phyloP scores from a whole-genome alignment of 768 basidiomycete species.

The Podaxis mareebaensis region DNA sequence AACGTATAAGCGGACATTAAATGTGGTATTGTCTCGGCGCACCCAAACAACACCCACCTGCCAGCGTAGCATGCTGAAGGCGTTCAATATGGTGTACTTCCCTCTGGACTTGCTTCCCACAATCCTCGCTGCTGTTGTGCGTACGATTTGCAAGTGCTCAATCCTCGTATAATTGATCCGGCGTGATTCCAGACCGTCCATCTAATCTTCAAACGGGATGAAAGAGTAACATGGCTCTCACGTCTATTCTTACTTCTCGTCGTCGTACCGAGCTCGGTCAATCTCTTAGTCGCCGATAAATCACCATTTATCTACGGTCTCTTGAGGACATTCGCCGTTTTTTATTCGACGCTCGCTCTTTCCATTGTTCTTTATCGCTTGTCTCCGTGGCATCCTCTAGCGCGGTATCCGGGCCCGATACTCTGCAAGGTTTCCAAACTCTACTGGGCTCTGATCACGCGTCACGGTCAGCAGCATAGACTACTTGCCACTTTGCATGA shows the following conservation, averaged over 20 bases:
- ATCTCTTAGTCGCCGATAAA: background rate
- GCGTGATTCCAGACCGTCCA: background rate
- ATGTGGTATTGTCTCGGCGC: background rate
- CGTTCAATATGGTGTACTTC: background rate
- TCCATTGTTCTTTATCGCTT: slow-evolving; percentile 36
- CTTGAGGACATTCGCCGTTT: background rate
- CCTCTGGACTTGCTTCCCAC: background rate
- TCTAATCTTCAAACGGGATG: background rate
- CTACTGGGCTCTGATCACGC: background rate
- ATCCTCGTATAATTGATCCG: background rate
- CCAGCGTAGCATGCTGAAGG: background rate
- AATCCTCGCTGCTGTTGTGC: background rate
- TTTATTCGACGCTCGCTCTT: background rate
- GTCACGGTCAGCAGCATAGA: slow-evolving; percentile 31
- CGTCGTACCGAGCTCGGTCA: background rate
- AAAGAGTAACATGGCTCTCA: background rate
- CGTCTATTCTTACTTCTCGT: background rate
- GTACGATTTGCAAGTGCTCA: background rate
- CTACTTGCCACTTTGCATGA: background rate
- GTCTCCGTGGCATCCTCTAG: slow-evolving; percentile 39
- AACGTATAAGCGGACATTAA: no score
- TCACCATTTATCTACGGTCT: background rate
- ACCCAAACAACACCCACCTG: background rate
- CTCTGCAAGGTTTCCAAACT: slow-evolving; percentile 31
- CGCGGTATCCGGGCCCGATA: slow-evolving; percentile 36